Evolutionary conservation across 2,329 filamentous ascomycete genomes (phyloP), one percentile per base, ranked within the genome.

Genomic region (Trichoderma oligosporum): DNA sequence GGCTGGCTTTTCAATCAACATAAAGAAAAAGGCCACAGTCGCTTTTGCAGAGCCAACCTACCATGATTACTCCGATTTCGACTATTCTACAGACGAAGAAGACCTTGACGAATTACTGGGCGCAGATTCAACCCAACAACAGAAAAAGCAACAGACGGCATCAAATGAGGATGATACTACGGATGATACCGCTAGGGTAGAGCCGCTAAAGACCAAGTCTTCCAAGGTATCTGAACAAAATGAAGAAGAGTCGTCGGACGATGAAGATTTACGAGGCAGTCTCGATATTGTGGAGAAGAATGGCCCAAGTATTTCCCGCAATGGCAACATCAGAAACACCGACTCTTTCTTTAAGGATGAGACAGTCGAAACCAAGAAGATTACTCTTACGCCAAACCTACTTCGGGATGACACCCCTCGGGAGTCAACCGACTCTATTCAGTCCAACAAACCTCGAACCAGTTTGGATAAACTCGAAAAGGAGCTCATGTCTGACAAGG

Each of bases 341-440:
- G 93, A 97, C 73, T 96, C 93, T 1, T 97, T 97, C 78, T 97
- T 97, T 79, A 96, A 91, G 72, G 94, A 97, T 67, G 93, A 99
- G 67, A 91, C 84, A 29, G 88, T 91, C 35, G 94, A 97, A 72
- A 97, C 94, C 2, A 91, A 95, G 73, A 97, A 97, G 76, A 97
- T 99, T 64, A 96, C 92, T 0, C 82, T 99, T 42, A 99, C 94
- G 3, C 94, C 94, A 1, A 96, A 96, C 64, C 75, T 99, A 53
- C 77, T 97, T 38, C 86, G 93, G 39, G 93, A 97, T 63, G 92
- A 97, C 64, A 80, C 78, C 62, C 73, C 78, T 38, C 71, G 78
- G 75, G 70, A 93, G 79, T 74, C 74, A 2, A 68, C 67, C 9
- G 73, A 76, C 20, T 74, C 73, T 2, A 45, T 58, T 14, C 8